Evolutionary conservation across 2,329 filamentous ascomycete species (phyloP), one percentile per base, ranked within the genome.

Genomic region (Aspergillus calidoustus): DNA sequence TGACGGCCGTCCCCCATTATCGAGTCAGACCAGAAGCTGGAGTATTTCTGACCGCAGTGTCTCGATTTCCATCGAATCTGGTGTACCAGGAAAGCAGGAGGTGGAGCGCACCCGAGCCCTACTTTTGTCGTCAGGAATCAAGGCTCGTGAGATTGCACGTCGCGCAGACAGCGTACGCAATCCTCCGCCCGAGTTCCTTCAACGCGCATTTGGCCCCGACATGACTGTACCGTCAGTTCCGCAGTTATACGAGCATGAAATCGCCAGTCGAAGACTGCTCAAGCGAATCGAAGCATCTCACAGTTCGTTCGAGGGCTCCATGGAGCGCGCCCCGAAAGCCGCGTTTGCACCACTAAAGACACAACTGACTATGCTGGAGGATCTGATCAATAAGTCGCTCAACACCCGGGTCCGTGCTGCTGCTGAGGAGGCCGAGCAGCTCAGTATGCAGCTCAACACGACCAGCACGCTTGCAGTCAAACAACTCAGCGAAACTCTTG

Each of bases 111-210:
- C 93, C 2, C 86, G 88, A 60, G 86, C 92, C 0, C 82, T 96
- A 8, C 86, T 97, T 46, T 82, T 96, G 23, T 91, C 89, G 65
- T 92, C 92, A 0, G 93, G 93, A n/a, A 89, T 97, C 71, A 96
- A 96, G 78, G 93, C 94, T 0, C 88, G 88, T 70, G 91, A 95
- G 71, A 91, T 97, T 58, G 83, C 84, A 30, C 85, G 88, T 4
- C 86, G 89, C 51, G 88, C 90, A 4, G 78, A 88, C 49, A 81
- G 82, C 41, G 62, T 73, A 22, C 76, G 76, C 22, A 70, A 70
- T 23, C 70, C 72, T 25, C 75, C 76, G 13, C 72, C 77, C 5
- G 69, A 71, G 3, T 78, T 80, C 54, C 65, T 79, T 48, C 72
- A 69, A 57, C 70, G 65, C 52, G 64, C 74, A 7, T 62, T 71